Base-by-base conservation (phyloP, 345 rosid genomes). In the Raphanus raphanistrum region DNA sequence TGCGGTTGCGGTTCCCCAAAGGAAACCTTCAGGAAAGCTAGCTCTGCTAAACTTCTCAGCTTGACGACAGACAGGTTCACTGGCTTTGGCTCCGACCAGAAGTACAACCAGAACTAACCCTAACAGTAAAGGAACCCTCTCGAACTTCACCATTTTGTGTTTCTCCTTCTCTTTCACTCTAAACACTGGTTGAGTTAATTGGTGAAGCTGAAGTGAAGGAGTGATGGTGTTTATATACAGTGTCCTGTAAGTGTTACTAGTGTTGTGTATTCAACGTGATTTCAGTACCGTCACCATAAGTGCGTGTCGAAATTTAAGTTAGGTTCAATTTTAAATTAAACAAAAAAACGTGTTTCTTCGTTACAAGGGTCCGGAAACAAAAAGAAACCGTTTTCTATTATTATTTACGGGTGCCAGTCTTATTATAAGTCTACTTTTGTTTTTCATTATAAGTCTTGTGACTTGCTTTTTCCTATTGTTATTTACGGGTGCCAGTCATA, bases 1-100 rank as follows among this genome's bases (percentile, higher is more conserved):
- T 5, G 83, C 80, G 0, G 80, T 69, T 26, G 80, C 83, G 8
- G 83, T 80, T 29, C 83, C 83, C 79, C 79, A 80, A 63, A 45
- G 41, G 45, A 80, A 75, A 0, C 72, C 76, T 69, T 80, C 60
- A 69, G 83, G 83, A 21, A 80, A 80, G n/a, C 71, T 80, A 25
- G 52, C 66, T 64, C 79, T 57, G 28, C 83, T 75, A 68, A 79
- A 73, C 25, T 54, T 29, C 1, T 21, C 52, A 9, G 79, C 78
- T 0, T 10, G 1, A 69, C 78, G 75, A 9, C 82, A 79, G 11
- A 69, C 75, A 50, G 82, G 82, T 15, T 8, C 82, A 0, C 3
- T n/a, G 12, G 82, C 82, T 66, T 58, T 79, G 52, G 71, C 28
- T 62, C 75, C 74, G 32, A 74, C 59, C 48, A 79, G 31, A 41